A percentile compares a stretch with the other conserved stretches of the same genome.
phyloP scores from a whole-genome alignment of 2,329 filamentous ascomycete genomes.

The Trematosphaeria pertusa region DNA sequence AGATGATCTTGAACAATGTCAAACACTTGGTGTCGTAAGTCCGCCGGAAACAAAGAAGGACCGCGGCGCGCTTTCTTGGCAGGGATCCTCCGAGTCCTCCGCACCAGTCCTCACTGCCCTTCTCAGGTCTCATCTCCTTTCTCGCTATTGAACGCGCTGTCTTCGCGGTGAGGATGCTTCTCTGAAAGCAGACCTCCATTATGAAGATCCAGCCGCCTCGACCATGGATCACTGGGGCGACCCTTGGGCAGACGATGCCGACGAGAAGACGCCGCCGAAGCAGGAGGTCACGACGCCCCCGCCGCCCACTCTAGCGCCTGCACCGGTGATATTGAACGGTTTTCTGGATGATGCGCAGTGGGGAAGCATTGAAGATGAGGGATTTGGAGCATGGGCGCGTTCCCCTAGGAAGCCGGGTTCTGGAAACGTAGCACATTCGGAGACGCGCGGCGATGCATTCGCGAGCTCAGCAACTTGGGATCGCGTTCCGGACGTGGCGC shows the following conservation, averaged over 20 bases:
- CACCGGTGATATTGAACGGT: conserved; percentile 32
- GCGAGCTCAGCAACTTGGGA: conserved; percentile 1
- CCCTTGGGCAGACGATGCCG: conserved; percentile 49
- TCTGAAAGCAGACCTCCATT: conserved; percentile 38
- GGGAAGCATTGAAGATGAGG: conserved; percentile 39
- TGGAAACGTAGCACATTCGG: conserved; percentile 3
- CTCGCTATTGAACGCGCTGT: background rate
- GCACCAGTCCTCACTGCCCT: background rate
- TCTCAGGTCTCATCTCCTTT: background rate
- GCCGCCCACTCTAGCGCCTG: conserved; percentile 19
- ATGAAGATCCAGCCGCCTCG: conserved; percentile 41
- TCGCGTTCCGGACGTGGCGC: background rate
- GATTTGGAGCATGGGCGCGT: conserved; percentile 37
- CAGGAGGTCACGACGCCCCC: conserved; percentile 29
- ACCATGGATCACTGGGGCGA: conserved; percentile 52
- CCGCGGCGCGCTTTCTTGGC: conserved; percentile 2
- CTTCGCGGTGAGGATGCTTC: conserved; percentile 32
- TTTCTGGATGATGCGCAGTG: conserved; percentile 48
- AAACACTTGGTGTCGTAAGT: conserved; percentile 1
- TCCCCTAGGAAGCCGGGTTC: conserved; percentile 13
- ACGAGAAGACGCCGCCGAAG: conserved; percentile 29
- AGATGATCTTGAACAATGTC: conserved; percentile 1
- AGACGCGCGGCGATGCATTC: conserved; percentile 5
- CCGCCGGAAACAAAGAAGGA: background rate
- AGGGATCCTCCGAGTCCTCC: background rate